Base-by-base conservation (phyloP, 176 grass and related monocot genomes). In the Puccinellia tenuiflora region DNA sequence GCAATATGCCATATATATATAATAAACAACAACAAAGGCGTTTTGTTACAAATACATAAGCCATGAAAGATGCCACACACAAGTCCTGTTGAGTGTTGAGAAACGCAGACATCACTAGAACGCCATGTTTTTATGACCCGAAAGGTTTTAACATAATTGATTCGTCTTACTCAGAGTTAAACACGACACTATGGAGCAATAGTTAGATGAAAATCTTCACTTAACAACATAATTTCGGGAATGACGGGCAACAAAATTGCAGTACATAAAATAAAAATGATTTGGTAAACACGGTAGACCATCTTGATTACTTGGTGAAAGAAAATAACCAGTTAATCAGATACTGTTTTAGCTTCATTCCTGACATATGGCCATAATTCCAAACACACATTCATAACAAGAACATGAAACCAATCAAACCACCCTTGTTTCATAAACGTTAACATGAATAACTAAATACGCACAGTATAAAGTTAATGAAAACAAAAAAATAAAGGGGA, bases 21-120 rank as follows among this genome's bases (percentile, higher is more conserved):
- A 77, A 34, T 76, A 70, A 38, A 13, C 17, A 20, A 68, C 38
- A 39, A 75, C 35, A 35, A 47, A 39, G 8, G 59, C 31, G 24
- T 15, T 46, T 80, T 29, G 38, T 62, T 66, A 71, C 63, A 51
- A 13, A 51, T 52, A 85, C 14, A 20, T 33, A 85, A 81, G 42
- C 12, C 56, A 77, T 45, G 71, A 67, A 84, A 61, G 7, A 77
- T 77, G 70, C 10, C 12, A 9, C 24, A 31, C 38, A 52, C 15
- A 61, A 14, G 3, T n/a, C 54, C 11, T 40, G 17, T 30, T 13
- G 17, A 62, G 6, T 40, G 17, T 30, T 13, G 17, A 62, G 6
- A 69, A 81, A 81, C 26, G n/a, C 12, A 30, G 2, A 46, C 28
- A 29, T 1, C 5, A n/a, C 20, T 12, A 68, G 22, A 21, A 40